Evolutionary conservation across 192 early-diverging fungal species (phyloP), one percentile per base, ranked within the genome.

Genomic region (Paraglomus brasilianum): DNA sequence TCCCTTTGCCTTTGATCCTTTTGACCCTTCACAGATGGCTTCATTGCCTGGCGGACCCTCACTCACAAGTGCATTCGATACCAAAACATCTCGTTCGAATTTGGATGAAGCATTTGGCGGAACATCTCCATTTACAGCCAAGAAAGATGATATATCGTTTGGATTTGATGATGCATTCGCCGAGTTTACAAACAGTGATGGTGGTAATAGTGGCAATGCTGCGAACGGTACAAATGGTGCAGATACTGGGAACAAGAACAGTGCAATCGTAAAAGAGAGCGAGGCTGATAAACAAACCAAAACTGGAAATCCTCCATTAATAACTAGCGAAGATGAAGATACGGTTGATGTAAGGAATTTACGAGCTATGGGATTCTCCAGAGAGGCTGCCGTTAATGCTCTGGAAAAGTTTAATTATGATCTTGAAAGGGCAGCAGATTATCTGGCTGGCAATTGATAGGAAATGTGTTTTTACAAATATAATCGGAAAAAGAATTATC

Each of bases 381-480:
- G 79, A 40, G 76, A 84, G 5, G 86, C 88, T 73, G 84, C 86
- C 9, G 75, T 83, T 19, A 77, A 83, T 17, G 89, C 91, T 2
- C 78, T 93, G 22, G 83, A 86, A 44, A 82, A 76, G 75, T 87
- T 82, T 66, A 88, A 91, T 59, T 85, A 90, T 68, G 86, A 93
- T 72, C 71, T 90, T 10, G 83, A 89, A 69, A 85, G 85, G 72
- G 89, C 91, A 0, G 81, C 85, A 55, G 88, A 93, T 70, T 88
- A 85, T 67, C 73, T 93, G 24, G 70, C 91, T 50, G 89, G 90
- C 55, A 81, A 86, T 56, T 30, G 30, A 30, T 30, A 30, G 30
- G 30, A 30, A 30, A 3, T 30, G 30, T 30, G 30, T 30, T 30
- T n/a, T n/a, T n/a, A n/a, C n/a, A n/a, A n/a, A n/a, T n/a, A 30